Percentiles rank a stretch among this genome's conserved stretches.
phyloP scores from a whole-genome alignment of 2,329 filamentous ascomycete species.

The Hymenoscyphus scutula region DNA sequence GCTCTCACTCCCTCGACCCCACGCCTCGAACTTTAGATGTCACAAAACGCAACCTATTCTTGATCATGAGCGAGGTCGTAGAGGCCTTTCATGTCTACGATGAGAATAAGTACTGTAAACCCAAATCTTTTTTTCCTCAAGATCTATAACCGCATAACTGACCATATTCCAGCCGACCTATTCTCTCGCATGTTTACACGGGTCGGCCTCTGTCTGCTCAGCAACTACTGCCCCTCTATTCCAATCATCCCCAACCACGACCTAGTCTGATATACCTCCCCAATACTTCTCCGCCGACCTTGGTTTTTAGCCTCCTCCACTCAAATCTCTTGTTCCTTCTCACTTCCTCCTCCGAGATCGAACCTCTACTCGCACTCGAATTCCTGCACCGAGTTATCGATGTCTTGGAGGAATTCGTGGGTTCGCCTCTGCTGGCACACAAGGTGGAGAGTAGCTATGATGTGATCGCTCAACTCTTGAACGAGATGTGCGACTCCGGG shows the following conservation, averaged over 20 bases:
- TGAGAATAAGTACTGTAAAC: conserved; percentile 73
- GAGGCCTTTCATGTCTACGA: conserved; percentile 97
- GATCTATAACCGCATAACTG: conserved; percentile 23
- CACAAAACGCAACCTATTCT: background rate
- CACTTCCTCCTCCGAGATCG: conserved; percentile 80
- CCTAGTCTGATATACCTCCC: conserved; percentile 85
- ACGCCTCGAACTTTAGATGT: background rate
- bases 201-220: conserved; percentile 74
- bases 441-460: conserved; percentile 92
- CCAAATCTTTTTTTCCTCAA: conserved; percentile 13
- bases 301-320: conserved; percentile 85
- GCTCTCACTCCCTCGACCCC: conserved; percentile 1
- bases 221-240: conserved; percentile 80
- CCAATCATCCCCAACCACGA: conserved; percentile 75
- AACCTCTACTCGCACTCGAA: conserved; percentile 86
- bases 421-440: conserved; percentile 76
- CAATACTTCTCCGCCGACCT: conserved; percentile 77
- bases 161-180: conserved; percentile 45
- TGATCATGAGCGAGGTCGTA: conserved; percentile 77
- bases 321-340: conserved; percentile 83
- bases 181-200: conserved; percentile 87
- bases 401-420: conserved; percentile 90
- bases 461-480: conserved; percentile 87
- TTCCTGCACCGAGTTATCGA: conserved; percentile 93
- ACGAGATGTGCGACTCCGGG: conserved; percentile 95